phyloP scores from a whole-genome alignment of 805 yeast species.

The Maudiozyma bulderi region DNA sequence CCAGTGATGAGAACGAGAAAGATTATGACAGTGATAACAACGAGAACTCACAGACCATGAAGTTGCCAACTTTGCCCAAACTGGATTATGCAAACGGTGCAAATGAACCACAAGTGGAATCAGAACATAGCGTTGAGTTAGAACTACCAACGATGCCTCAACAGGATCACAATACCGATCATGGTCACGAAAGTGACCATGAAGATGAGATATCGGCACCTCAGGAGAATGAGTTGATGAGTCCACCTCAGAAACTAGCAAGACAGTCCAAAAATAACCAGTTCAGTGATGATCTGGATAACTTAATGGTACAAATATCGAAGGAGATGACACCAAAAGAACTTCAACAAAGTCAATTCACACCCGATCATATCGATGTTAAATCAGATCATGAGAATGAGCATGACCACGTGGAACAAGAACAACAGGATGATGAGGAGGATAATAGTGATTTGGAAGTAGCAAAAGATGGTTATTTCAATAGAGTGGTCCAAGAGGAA shows the following conservation, averaged over 20 bases:
- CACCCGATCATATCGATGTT: neutral
- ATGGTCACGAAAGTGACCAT: neutral
- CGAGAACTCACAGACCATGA: neutral
- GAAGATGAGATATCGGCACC: neutral
- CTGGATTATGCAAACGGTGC: constrained; percentile 11
- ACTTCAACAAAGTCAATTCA: neutral
- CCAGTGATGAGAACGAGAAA: constrained; percentile 18
- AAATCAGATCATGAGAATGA: neutral
- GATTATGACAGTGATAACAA: neutral
- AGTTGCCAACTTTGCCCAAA: constrained; percentile 22
- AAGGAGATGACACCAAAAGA: constrained; percentile 24
- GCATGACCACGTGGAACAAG: neutral
- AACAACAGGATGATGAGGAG: neutral
- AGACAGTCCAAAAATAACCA: constrained; percentile 4
- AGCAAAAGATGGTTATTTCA: constrained; percentile 17
- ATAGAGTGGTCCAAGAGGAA: constrained; percentile 5
- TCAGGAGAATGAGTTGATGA: neutral
- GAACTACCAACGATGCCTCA: neutral
- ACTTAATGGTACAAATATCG: constrained; percentile 25
- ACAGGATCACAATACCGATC: neutral
- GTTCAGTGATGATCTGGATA: constrained; percentile 24
- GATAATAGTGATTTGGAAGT: constrained; percentile 13
- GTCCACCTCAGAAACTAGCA: neutral
- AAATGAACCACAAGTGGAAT: neutral
- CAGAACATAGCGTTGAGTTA: neutral